These are phyloP conservation scores for Skeletonema potamos DNA, from an alignment of 108 stramenopile genomes.

Conservation along the genomic window DNA sequence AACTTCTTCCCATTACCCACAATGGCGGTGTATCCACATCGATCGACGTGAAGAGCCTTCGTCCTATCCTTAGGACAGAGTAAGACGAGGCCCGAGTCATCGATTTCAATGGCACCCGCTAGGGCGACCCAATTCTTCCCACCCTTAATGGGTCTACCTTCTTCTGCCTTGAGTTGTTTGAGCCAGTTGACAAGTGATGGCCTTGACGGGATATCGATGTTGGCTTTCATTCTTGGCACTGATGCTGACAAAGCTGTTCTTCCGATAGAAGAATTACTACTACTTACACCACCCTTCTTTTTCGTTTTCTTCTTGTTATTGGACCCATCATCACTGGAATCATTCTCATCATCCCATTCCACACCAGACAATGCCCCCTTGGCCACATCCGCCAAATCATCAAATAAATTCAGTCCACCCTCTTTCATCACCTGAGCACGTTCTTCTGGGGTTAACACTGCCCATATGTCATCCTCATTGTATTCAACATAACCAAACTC, in stretches of 20 bases:
- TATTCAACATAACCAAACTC: constrained; percentile 58
- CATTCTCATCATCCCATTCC: constrained; percentile 23
- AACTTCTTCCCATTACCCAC: constrained; percentile 72
- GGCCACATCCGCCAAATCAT: constrained; percentile 27
- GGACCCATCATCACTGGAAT: background rate
- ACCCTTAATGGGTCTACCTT: constrained; percentile 73
- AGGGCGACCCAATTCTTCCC: constrained; percentile 83
- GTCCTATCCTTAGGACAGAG: constrained; percentile 66
- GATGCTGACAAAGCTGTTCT: background rate
- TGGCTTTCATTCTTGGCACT: constrained; percentile 19
- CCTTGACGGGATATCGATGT: constrained; percentile 36
- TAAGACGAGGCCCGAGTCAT: constrained; percentile 78
- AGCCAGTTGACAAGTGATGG: constrained; percentile 79
- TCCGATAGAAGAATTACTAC: background rate
- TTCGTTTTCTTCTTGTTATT: constrained; percentile 25
- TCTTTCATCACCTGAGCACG: constrained; percentile 47
- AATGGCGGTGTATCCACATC: constrained; percentile 63
- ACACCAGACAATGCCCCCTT: constrained; percentile 19
- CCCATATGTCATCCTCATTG: constrained; percentile 65
- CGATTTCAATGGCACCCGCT: constrained; percentile 74
- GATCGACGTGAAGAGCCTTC: constrained; percentile 56
- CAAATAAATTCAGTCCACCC: constrained; percentile 28
- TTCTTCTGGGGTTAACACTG: constrained; percentile 69
- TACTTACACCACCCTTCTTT: background rate
- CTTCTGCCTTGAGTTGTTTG: constrained; percentile 65